Percentiles rank a stretch among this genome's conserved stretches.
These are phyloP conservation scores for Mycogone perniciosa DNA, from an alignment of 2,329 filamentous ascomycete genomes.

Conservation along the genomic window DNA sequence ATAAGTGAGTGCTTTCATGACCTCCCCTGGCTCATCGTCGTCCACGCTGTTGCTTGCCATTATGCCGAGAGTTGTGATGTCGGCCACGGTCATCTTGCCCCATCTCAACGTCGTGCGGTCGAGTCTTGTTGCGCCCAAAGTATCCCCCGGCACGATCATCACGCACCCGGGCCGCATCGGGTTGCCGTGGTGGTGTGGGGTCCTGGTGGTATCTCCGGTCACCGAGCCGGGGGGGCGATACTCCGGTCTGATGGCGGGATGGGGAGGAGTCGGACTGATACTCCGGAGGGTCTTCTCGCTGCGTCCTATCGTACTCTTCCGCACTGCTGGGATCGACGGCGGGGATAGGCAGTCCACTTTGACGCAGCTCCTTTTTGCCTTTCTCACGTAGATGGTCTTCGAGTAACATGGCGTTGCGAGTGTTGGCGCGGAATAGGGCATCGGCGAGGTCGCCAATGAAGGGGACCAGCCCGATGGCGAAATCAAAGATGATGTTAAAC, in stretches of 20 bases:
- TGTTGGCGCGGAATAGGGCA: conserved; percentile 68
- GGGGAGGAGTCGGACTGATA: conserved; percentile 23
- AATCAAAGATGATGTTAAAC: conserved; percentile 70
- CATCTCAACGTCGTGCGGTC: conserved; percentile 26
- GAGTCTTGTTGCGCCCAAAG: conserved; percentile 24
- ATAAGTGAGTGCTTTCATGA: too few species aligned
- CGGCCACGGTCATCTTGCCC: conserved; percentile 16
- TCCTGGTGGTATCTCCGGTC: conserved; percentile 3
- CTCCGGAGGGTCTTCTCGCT: conserved; percentile 22
- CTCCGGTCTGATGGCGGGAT: conserved; percentile 20
- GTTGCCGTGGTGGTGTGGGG: conserved; percentile 17
- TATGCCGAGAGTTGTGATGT: neutral
- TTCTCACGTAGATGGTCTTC: conserved; percentile 63
- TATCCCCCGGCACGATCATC: conserved; percentile 19
- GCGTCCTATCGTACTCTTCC: conserved; percentile 41
- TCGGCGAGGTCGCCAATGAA: conserved; percentile 72
- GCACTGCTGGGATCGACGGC: conserved; percentile 47
- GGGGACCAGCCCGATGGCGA: conserved; percentile 66
- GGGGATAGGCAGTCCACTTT: conserved; percentile 41
- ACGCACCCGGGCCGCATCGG: conserved; percentile 23
- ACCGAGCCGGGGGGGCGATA: conserved; percentile 17
- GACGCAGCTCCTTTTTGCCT: conserved; percentile 51
- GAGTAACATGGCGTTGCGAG: conserved; percentile 64
- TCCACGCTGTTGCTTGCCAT: conserved; percentile 7
- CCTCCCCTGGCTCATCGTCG: neutral